A percentile compares a stretch with the other conserved stretches of the same genome.
Conservation (phyloP, 129 eudicot genomes). For the Arctium lappa region DNA sequence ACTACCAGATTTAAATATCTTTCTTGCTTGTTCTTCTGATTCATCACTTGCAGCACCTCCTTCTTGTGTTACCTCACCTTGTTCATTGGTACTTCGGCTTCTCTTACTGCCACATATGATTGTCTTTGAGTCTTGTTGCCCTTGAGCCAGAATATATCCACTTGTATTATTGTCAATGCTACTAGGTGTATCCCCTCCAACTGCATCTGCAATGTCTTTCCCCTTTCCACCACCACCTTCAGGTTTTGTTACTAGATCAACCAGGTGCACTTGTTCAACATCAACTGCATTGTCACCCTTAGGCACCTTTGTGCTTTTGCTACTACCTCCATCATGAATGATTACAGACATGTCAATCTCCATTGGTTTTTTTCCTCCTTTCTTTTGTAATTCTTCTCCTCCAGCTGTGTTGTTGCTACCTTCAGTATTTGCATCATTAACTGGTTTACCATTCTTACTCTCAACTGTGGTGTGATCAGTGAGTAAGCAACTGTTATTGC, state of each 20-base stretch:
- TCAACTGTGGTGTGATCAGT: not conserved
- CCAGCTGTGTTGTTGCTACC: not conserved
- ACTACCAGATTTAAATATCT: not conserved
- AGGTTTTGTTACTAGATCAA: not conserved
- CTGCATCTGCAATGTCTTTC: not conserved
- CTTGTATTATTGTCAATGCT: not conserved
- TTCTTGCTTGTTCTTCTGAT: not conserved
- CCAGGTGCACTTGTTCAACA: not conserved
- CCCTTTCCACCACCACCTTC: not conserved
- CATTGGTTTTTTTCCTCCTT: not conserved
- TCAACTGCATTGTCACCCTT: not conserved
- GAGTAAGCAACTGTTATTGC: not conserved
- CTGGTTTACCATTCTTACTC: not conserved
- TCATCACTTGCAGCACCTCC: not conserved
- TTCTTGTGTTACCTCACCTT: not conserved
- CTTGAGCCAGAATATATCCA: not conserved
- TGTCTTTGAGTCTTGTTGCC: not conserved
- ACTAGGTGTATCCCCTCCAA: not conserved
- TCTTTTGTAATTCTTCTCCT: not conserved
- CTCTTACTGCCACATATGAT: not conserved
- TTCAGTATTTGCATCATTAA: too few species aligned
- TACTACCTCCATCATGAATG: not conserved
- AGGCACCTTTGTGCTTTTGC: not conserved
- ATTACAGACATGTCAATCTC: not conserved
- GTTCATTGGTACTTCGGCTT: not conserved